Evolutionary conservation across 805 yeast genomes (phyloP), one percentile per base, ranked within the genome.

Genomic region (Ogataea thermomethanolica): DNA sequence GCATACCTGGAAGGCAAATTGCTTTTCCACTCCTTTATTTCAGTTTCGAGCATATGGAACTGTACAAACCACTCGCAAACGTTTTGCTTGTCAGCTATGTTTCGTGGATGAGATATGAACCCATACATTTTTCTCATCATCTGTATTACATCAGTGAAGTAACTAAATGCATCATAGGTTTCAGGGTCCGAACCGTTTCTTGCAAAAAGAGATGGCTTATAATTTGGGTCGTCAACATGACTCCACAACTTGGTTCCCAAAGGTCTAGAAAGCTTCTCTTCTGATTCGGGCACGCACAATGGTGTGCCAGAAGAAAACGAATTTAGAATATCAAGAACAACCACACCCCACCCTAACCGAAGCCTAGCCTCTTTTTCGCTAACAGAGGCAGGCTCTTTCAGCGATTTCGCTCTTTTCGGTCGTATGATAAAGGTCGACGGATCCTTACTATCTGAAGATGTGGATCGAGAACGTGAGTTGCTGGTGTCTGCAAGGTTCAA

Each of bases 281-380:
- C 54, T n/a, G 39, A 32, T 11, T 45, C 44, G 8, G 58, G 50
- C 28, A 55, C 41, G 17, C 54, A 41, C 38, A 53, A 34, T 3
- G 58, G 56, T 10, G 48, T 64, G 3, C 69, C 68, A 33, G 62
- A 65, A 3, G 66, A 59, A 3, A 67, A 57, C 4, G 70, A 64
- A 37, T 62, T 53, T 6, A 65, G 54, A 1, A 67, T 57, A 43
- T 66, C 71, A 32, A 66, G 37, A 15, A 54, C 43, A 50, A 63
- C 52, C 48, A 67, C 30, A 54, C 67, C 66, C 67, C 65, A 39
- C 54, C 53, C 41, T 48, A 59, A 13, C 56, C 69, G 39, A 57
- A 54, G 44, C 59, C 68, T 56, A 6, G 58, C 54, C 34, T 66
- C 70, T 13, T 52, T 59, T 37, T 66, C 69, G n/a, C 64, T 56